phyloP scores from a whole-genome alignment of 331 rosid genomes.

The Quercus tomentella region DNA sequence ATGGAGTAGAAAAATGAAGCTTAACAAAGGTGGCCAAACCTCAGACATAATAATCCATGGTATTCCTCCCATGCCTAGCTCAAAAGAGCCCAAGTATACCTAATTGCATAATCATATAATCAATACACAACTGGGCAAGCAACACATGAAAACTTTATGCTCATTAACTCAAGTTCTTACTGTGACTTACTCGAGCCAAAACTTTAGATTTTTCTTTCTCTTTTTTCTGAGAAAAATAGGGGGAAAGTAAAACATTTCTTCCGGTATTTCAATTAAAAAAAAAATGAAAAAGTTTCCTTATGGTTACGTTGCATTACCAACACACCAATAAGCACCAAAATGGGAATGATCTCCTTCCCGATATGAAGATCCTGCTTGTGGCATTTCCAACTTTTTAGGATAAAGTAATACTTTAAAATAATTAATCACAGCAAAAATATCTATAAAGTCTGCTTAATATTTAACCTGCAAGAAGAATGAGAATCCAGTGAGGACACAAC shows the following conservation, averaged over 20 bases:
- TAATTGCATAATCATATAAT: conserved; percentile 14
- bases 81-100: conserved; percentile 56
- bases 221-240: neutral
- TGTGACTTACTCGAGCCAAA: neutral
- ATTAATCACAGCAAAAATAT: neutral
- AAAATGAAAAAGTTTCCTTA: neutral
- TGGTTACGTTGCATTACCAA: conserved; percentile 39
- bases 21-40: conserved; percentile 26
- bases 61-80: conserved; percentile 75
- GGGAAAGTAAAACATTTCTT: neutral
- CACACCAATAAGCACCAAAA: conserved; percentile 60
- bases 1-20: neutral
- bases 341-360: conserved; percentile 51
- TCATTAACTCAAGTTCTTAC: neutral
- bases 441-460: neutral
- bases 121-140: neutral
- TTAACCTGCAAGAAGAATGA: conserved; percentile 75
- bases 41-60: conserved; percentile 95
- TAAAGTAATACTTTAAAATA: conserved; percentile 1
- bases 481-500: conserved; percentile 55
- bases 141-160: neutral
- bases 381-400: neutral
- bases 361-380: conserved; percentile 47
- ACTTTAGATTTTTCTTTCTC: neutral
- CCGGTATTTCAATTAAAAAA: neutral